Conservation (phyloP, 1,139 yeast species). For the Blastobotrys ciferrii region DNA sequence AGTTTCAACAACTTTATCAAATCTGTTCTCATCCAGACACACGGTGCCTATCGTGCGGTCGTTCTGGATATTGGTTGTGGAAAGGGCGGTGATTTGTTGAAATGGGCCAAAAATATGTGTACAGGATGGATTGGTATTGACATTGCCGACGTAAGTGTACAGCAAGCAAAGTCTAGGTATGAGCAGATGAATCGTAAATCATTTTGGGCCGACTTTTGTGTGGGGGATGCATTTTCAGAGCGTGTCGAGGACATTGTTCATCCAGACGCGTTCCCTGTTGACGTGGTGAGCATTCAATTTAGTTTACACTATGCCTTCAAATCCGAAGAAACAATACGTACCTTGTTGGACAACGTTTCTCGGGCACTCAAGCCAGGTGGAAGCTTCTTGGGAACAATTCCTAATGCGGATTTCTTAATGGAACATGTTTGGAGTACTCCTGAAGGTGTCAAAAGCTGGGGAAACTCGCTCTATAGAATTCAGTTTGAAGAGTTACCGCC, state of each 20-base stretch:
- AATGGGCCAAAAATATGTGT: conserved; percentile 75
- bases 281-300: conserved; percentile 84
- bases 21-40: conserved; percentile 76
- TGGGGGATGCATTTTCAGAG: conserved; percentile 85
- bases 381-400: conserved; percentile 86
- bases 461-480: conserved; percentile 78
- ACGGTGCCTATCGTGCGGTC: conserved; percentile 44
- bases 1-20: conserved; percentile 91
- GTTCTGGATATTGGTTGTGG: conserved; percentile 94
- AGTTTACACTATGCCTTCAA: conserved; percentile 94
- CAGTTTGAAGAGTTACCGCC: conserved; percentile 54
- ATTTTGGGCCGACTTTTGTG: conserved; percentile 74
- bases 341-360: conserved; percentile 70
- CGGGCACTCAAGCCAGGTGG: conserved; percentile 80
- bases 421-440: conserved; percentile 46
- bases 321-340: conserved; percentile 73
- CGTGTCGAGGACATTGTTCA: conserved; percentile 70
- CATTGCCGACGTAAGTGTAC: conserved; percentile 82
- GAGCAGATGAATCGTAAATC: conserved; percentile 47
- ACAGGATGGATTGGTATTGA: conserved; percentile 86
- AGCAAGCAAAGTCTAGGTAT: conserved; percentile 80
- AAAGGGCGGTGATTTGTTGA: conserved; percentile 93
- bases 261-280: conserved; percentile 77
- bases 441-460: conserved; percentile 53
- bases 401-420: conserved; percentile 81